Conservation (phyloP, 164 flowering plant genomes). For the Chloranthus sessilifolius region DNA sequence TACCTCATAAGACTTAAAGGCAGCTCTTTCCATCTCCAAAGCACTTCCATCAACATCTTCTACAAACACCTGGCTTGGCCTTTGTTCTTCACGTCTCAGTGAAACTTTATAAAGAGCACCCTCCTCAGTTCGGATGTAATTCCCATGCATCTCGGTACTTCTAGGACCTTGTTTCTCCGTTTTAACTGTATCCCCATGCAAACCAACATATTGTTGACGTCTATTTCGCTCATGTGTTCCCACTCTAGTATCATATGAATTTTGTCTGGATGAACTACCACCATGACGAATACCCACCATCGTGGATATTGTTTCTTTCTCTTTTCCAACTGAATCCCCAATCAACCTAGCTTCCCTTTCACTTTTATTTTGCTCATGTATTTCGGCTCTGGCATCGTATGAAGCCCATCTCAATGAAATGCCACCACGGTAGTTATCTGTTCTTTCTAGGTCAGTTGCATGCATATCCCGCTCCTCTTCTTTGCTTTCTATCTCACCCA, state of each 20-base stretch:
- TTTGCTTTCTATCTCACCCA: neutral
- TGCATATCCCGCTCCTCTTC: neutral
- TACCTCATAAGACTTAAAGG: conserved; percentile 53
- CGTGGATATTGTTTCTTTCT: too few relatives aligned
- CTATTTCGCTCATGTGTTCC: neutral
- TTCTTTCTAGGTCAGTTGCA: too few relatives aligned
- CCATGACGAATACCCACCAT: too few relatives aligned
- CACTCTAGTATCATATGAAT: neutral
- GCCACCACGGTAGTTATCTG: neutral
- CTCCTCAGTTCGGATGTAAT: neutral
- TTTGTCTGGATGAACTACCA: neutral
- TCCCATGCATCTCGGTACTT: neutral
- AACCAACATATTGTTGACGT: conserved; percentile 1
- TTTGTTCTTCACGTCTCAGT: neutral
- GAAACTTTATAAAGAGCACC: conserved; percentile 1
- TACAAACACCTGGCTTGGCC: neutral
- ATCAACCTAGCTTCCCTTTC: conserved; percentile 1
- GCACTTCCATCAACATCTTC: conserved; percentile 16
- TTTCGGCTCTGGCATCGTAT: neutral
- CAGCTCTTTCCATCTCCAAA: conserved; percentile 50
- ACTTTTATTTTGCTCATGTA: conserved; percentile 1
- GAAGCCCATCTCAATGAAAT: neutral
- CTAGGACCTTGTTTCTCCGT: conserved; percentile 1
- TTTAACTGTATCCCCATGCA: neutral
- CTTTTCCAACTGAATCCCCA: neutral